phyloP scores from a whole-genome alignment of 1,284 basidiomycete genomes.

The Fomitopsis betulina region DNA sequence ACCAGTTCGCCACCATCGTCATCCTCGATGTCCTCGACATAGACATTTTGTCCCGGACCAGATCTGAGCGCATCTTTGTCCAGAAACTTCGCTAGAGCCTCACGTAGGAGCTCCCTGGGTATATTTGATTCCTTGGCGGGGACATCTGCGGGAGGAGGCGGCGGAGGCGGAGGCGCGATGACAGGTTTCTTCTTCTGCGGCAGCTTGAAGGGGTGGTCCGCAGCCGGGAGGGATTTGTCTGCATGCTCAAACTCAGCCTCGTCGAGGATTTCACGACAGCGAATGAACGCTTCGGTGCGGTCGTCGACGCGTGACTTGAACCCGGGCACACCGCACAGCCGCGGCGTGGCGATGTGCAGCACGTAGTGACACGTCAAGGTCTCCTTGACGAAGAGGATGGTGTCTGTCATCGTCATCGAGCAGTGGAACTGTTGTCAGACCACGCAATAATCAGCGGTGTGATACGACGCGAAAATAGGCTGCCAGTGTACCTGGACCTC shows the following conservation, averaged over 20 bases:
- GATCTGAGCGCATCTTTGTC: constrained; percentile 34
- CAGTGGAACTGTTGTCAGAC: constrained; percentile 75
- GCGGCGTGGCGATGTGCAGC: constrained; percentile 88
- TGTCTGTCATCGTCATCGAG: constrained; percentile 84
- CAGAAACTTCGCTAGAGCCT: constrained; percentile 31
- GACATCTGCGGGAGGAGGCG: constrained; percentile 7
- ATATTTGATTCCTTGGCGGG: constrained; percentile 5
- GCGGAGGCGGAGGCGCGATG: constrained; percentile 39
- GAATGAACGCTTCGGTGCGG: constrained; percentile 62
- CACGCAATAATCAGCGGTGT: constrained; percentile 4
- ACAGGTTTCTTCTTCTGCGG: constrained; percentile 41
- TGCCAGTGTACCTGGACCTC: constrained; percentile 77
- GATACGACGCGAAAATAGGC: neutral
- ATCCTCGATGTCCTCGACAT: constrained; percentile 33
- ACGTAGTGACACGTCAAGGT: constrained; percentile 88
- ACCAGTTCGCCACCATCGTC: constrained; percentile 51
- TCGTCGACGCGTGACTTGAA: constrained; percentile 74
- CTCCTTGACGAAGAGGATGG: constrained; percentile 88
- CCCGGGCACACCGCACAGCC: constrained; percentile 86
- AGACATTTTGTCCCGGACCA: constrained; percentile 29
- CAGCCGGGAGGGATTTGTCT: constrained; percentile 38
- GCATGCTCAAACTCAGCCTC: constrained; percentile 25
- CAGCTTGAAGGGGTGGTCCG: constrained; percentile 51
- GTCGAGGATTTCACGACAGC: constrained; percentile 69
- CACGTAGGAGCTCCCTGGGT: constrained; percentile 20